Evolutionary conservation across 2,329 filamentous ascomycete genomes (phyloP).

Genomic region (Sporothrix mexicana): DNA sequence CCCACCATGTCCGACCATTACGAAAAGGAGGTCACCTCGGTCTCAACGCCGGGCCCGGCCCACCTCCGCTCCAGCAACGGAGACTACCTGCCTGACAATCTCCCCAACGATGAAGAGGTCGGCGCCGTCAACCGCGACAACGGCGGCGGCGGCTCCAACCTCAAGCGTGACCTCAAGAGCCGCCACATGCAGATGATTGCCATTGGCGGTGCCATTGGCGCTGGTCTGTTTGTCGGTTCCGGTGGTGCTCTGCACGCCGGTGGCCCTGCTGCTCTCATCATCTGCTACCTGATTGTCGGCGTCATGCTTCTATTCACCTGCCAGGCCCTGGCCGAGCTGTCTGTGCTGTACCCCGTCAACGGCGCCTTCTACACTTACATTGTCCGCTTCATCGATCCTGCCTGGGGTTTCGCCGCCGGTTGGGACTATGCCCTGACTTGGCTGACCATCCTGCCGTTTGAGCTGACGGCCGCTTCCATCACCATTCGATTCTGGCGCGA

Average conservation of each 20-base stretch:
- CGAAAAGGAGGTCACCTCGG: slow-evolving; percentile 38
- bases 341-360: slow-evolving; percentile 64
- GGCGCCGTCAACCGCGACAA: slow-evolving; percentile 44
- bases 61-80: neutral
- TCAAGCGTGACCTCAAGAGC: slow-evolving; percentile 47
- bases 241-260: slow-evolving; percentile 65
- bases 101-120: slow-evolving; percentile 46
- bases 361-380: slow-evolving; percentile 68
- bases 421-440: slow-evolving; percentile 60
- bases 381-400: slow-evolving; percentile 65
- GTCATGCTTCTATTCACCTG: slow-evolving; percentile 64
- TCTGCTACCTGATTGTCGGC: slow-evolving; percentile 62
- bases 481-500: slow-evolving; percentile 61
- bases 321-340: slow-evolving; percentile 65
- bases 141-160: slow-evolving; percentile 29
- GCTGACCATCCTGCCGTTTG: slow-evolving; percentile 58
- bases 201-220: slow-evolving; percentile 54
- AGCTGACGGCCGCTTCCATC: slow-evolving; percentile 59
- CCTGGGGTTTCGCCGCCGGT: slow-evolving; percentile 61
- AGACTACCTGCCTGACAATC: neutral
- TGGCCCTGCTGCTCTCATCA: slow-evolving; percentile 59
- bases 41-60: slow-evolving; percentile 36
- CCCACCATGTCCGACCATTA: slow-evolving; percentile 25
- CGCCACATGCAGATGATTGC: slow-evolving; percentile 57
- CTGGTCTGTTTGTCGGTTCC: slow-evolving; percentile 73